Evolutionary conservation across 2,329 filamentous ascomycete species (phyloP), one percentile per base, ranked within the genome.

Genomic region (Colletotrichum australisinense): DNA sequence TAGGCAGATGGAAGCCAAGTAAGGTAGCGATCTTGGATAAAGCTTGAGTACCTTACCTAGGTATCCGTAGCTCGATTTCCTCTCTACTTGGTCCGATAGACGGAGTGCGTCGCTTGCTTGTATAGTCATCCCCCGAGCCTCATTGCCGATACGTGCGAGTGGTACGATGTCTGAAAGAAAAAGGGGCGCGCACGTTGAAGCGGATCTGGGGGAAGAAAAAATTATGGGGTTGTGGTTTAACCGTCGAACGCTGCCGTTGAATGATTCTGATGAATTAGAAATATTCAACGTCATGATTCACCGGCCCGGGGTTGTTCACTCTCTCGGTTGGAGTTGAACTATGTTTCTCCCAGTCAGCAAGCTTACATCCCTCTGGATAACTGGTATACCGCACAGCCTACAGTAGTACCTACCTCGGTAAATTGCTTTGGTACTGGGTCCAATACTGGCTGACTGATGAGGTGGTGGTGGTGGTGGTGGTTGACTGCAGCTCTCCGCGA

Each of bases 111-210:
- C 32, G 32, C 32, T 35, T 35, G 32, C 32, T 35, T 35, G 32
- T 35, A 35, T 12, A 35, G 4, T 35, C 32, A 6, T 26, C 24
- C 46, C 22, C 49, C 30, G 22, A 53, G 30, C n/a, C 19, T 64
- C 53, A 52, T n/a, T 64, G 28, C 46, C 30, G 14, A 57, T 16
- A 57, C 49, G 57, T 52, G 56, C 26, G 49, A 72, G 58, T 63
- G 69, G 69, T 24, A 30, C 69, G 38, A 69, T 69, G 49, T 22
- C 49, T 26, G 26, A 28, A 26, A 30, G 24, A 16, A 26, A 19
- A 30, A 30, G 32, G 22, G 16, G 14, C 24, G 26, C 28, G 26
- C 14, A 57, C 8, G 35, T 24, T 12, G 12, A 49, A 59, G 63
- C n/a, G 14, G 6, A n/a, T 30, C 22, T 42, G 35, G 22, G 32